phyloP scores from a whole-genome alignment of 805 yeast species.

The Helenozyma rhizophorensis region DNA sequence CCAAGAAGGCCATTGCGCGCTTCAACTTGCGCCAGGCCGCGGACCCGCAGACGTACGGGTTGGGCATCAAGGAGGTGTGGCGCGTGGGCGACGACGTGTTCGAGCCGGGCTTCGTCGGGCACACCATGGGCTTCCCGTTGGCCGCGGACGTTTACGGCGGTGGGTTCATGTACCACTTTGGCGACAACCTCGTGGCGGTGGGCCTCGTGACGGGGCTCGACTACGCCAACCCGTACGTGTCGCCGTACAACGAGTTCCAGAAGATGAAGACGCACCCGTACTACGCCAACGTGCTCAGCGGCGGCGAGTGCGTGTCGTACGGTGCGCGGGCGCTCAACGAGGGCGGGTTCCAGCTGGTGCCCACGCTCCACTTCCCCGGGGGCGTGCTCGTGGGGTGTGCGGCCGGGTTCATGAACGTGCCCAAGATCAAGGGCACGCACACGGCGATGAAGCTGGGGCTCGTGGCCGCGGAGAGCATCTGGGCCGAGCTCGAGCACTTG shows the following conservation, averaged over 20 bases:
- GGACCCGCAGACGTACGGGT: slow-evolving; percentile 85
- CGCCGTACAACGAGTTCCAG: slow-evolving; percentile 96
- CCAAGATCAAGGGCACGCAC: slow-evolving; percentile 96
- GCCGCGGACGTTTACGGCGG: slow-evolving; percentile 81
- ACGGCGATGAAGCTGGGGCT: slow-evolving; percentile 96
- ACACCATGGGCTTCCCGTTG: slow-evolving; percentile 87
- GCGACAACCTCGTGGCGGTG: slow-evolving; percentile 84
- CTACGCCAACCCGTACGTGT: slow-evolving; percentile 89
- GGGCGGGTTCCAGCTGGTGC: slow-evolving; percentile 94
- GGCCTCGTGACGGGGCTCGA: slow-evolving; percentile 96
- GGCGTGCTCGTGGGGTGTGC: slow-evolving; percentile 93
- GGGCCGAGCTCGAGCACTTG: slow-evolving; percentile 38
- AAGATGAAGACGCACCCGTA: slow-evolving; percentile 89
- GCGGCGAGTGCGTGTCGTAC: slow-evolving; percentile 90
- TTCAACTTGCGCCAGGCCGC: slow-evolving; percentile 62
- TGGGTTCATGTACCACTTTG: slow-evolving; percentile 96
- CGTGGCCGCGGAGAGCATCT: slow-evolving; percentile 87
- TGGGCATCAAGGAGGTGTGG: slow-evolving; percentile 98
- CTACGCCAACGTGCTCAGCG: slow-evolving; percentile 67
- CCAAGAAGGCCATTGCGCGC: slow-evolving; percentile 69
- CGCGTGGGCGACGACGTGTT: slow-evolving; percentile 82
- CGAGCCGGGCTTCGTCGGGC: slow-evolving; percentile 75
- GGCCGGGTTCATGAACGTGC: slow-evolving; percentile 97
- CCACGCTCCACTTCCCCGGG: slow-evolving; percentile 89
- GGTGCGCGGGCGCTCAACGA: slow-evolving; percentile 97